A percentile compares a stretch with the other conserved stretches of the same genome.
These are phyloP conservation scores for Carex littledalei DNA, from an alignment of 176 grass and related monocot genomes.

Conservation along the genomic window DNA sequence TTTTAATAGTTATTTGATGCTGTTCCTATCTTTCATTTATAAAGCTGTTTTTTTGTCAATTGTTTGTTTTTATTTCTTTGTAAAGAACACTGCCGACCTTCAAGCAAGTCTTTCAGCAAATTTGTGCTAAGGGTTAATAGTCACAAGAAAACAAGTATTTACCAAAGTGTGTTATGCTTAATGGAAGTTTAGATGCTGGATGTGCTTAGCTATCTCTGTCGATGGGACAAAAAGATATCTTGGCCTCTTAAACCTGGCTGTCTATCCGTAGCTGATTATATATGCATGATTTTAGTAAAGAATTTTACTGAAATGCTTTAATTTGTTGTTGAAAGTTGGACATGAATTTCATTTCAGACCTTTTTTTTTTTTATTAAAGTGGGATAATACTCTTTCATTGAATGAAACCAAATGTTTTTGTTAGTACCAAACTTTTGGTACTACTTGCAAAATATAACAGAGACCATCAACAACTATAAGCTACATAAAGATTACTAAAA, in stretches of 20 bases:
- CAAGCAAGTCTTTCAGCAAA: background rate
- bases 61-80: background rate
- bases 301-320: background rate
- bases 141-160: background rate
- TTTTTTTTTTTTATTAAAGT: no score
- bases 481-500: no score
- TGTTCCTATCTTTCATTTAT: background rate
- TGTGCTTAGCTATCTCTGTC: background rate
- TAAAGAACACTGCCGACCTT: background rate
- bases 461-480: no score
- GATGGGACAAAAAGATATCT: background rate
- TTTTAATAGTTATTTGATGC: background rate
- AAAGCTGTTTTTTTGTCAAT: background rate
- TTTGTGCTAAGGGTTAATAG: background rate
- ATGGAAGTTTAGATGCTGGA: background rate
- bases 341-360: background rate
- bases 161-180: background rate
- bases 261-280: background rate
- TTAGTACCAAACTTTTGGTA: no score
- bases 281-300: background rate
- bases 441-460: no score
- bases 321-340: background rate
- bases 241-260: background rate
- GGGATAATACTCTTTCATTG: no score
- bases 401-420: no score